phyloP scores from a whole-genome alignment of 2,329 filamentous ascomycete genomes.

The Fusarium sp. region DNA sequence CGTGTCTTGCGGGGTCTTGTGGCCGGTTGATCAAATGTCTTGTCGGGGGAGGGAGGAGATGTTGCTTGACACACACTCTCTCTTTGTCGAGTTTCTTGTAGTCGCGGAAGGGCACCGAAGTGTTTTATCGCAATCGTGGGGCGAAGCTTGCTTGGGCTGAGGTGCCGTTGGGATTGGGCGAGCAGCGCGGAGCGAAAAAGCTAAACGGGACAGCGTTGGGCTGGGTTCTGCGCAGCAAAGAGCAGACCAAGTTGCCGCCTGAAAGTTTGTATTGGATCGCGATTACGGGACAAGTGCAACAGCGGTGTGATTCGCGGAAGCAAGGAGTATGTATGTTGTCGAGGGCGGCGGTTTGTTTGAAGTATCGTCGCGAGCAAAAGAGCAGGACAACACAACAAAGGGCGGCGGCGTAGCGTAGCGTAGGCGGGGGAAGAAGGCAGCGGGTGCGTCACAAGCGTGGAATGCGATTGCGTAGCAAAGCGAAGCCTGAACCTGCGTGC shows the following conservation, averaged over 20 bases:
- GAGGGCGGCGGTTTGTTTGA: constrained; percentile 17
- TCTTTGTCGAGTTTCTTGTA: constrained; percentile 4
- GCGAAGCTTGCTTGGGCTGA: constrained; percentile 31
- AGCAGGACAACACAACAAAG: constrained; percentile 14
- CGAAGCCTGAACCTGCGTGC: constrained; percentile 33
- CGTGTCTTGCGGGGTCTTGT: constrained; percentile 45
- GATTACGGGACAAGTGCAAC: background rate
- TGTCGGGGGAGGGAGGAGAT: constrained; percentile 25
- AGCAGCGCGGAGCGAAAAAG: constrained; percentile 28
- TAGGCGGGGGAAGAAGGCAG: constrained; percentile 24
- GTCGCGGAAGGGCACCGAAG: constrained; percentile 23
- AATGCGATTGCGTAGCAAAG: constrained; percentile 28
- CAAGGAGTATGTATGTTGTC: constrained; percentile 7
- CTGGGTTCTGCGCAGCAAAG: constrained; percentile 33
- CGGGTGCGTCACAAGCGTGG: constrained; percentile 28
- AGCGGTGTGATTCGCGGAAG: constrained; percentile 16
- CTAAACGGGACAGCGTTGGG: constrained; percentile 9
- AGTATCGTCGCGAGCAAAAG: constrained; percentile 34
- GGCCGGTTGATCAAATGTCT: constrained; percentile 43
- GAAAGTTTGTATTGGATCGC: constrained; percentile 4
- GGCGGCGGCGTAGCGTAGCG: background rate
- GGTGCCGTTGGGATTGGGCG: constrained; percentile 18
- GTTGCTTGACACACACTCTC: constrained; percentile 20
- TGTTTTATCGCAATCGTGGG: constrained; percentile 36
- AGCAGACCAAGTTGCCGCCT: constrained; percentile 31